phyloP scores from a whole-genome alignment of 768 basidiomycete genomes.

The Plicaturopsis crispa region DNA sequence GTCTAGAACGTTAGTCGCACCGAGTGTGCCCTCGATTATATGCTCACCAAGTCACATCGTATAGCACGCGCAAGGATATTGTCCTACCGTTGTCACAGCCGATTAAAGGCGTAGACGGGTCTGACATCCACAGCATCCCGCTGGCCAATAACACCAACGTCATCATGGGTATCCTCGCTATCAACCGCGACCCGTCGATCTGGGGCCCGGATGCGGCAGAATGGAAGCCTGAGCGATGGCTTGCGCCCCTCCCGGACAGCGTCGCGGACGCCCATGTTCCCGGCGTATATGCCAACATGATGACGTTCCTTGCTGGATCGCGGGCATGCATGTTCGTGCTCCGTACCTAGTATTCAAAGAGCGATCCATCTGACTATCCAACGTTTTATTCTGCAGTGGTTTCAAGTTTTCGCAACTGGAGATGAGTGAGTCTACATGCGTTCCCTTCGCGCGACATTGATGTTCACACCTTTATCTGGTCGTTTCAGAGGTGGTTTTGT shows the following conservation, averaged over 20 bases:
- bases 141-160: constrained; percentile 32
- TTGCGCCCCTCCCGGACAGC: constrained; percentile 27
- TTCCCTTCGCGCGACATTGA: neutral
- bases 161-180: constrained; percentile 25
- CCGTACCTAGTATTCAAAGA: too few species aligned
- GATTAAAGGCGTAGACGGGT: constrained; percentile 27
- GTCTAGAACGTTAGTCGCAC: too few species aligned
- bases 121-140: constrained; percentile 25
- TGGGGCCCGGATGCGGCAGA: constrained; percentile 43
- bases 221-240: constrained; percentile 48
- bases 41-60: too few species aligned
- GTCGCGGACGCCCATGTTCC: constrained; percentile 31
- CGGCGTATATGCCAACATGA: constrained; percentile 37
- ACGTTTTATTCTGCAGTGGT: constrained; percentile 20
- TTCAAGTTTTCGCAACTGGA: constrained; percentile 38
- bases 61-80: constrained; percentile 28
- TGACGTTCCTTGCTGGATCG: constrained; percentile 27
- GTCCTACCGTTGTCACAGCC: constrained; percentile 34
- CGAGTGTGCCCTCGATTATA: too few species aligned
- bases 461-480: neutral
- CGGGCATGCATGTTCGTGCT: constrained; percentile 25
- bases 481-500: constrained; percentile 23
- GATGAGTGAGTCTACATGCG: constrained; percentile 25
- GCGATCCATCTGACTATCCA: too few species aligned
- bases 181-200: constrained; percentile 31